Evolutionary conservation across 306 rosid genomes (phyloP).

Genomic region (Hippophae rhamnoides): DNA sequence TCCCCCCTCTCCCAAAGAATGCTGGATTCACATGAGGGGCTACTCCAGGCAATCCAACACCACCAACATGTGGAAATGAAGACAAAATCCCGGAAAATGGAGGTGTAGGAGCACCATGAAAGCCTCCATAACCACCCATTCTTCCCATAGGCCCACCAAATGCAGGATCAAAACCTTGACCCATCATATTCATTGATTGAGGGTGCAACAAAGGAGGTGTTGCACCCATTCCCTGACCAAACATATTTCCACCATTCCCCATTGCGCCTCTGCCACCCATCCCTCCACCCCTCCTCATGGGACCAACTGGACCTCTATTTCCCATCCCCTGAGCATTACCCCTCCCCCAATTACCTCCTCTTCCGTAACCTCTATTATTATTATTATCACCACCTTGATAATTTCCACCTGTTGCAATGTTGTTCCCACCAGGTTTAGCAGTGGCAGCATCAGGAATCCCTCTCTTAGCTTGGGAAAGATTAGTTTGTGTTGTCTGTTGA

Average conservation of each 20-base stretch:
- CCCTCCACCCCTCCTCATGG: slow-evolving; percentile 33
- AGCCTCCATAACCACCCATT: slow-evolving; percentile 41
- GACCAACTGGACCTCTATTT: slow-evolving; percentile 32
- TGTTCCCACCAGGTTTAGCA: too few relatives aligned
- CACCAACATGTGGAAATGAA: slow-evolving; percentile 32
- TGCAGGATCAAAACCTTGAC: slow-evolving; percentile 40
- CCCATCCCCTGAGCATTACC: slow-evolving; percentile 32
- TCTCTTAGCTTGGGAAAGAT: slow-evolving; percentile 34
- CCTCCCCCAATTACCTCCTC: slow-evolving; percentile 43
- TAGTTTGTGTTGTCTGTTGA: slow-evolving; percentile 23
- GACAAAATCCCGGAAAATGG: slow-evolving; percentile 36
- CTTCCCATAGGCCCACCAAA: slow-evolving; percentile 28
- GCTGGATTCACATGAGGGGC: slow-evolving; percentile 54
- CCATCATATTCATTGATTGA: slow-evolving; percentile 33
- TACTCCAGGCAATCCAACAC: slow-evolving; percentile 37
- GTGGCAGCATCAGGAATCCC: slow-evolving; percentile 23
- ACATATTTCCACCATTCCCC: slow-evolving; percentile 30
- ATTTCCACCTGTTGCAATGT: slow-evolving; percentile 29
- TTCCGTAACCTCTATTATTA: slow-evolving; percentile 26
- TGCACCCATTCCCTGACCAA: slow-evolving; percentile 39
- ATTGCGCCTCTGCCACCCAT: slow-evolving; percentile 33
- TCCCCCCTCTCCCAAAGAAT: slow-evolving; percentile 45
- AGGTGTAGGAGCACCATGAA: slow-evolving; percentile 25
- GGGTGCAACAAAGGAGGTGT: slow-evolving; percentile 35
- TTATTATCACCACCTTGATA: slow-evolving; percentile 36